Evolutionary conservation across 2,329 filamentous ascomycete species (phyloP).

Genomic region (Trichoderma oligosporum): DNA sequence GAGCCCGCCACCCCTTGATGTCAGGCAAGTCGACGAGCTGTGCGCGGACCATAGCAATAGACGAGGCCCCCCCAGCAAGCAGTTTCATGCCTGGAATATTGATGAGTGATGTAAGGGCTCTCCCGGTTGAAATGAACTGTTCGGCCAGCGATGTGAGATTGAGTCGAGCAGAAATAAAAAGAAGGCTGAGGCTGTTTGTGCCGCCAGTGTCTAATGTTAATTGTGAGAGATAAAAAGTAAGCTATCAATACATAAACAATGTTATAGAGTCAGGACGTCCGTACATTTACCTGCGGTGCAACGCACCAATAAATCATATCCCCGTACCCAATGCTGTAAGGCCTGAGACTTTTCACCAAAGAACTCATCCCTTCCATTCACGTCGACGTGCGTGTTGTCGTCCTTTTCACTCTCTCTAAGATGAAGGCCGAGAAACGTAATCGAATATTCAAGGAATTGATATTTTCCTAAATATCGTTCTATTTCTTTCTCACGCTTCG

Average conservation of each 20-base stretch:
- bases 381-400: not conserved
- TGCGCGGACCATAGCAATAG: not conserved
- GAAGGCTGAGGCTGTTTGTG: not conserved
- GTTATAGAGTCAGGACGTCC: too few relatives aligned
- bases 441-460: not conserved
- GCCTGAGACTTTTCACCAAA: not conserved
- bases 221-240: not conserved
- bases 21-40: not conserved
- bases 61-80: not conserved
- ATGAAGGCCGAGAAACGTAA: not conserved
- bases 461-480: not conserved
- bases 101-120: not conserved
- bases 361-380: not conserved
- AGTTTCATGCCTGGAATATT: not conserved
- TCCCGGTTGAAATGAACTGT: not conserved
- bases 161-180: not conserved
- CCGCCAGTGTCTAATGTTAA: not conserved
- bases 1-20: not conserved
- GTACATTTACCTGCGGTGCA: slow-evolving; percentile 1
- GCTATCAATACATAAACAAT: not conserved
- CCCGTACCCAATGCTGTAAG: not conserved
- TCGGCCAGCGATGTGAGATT: slow-evolving; percentile 2
- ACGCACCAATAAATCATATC: not conserved
- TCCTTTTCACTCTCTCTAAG: not conserved
- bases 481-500: not conserved